A percentile compares a stretch with the other conserved stretches of the same genome.
phyloP scores from a whole-genome alignment of 2,329 filamentous ascomycete species.

The Metarhizium album region DNA sequence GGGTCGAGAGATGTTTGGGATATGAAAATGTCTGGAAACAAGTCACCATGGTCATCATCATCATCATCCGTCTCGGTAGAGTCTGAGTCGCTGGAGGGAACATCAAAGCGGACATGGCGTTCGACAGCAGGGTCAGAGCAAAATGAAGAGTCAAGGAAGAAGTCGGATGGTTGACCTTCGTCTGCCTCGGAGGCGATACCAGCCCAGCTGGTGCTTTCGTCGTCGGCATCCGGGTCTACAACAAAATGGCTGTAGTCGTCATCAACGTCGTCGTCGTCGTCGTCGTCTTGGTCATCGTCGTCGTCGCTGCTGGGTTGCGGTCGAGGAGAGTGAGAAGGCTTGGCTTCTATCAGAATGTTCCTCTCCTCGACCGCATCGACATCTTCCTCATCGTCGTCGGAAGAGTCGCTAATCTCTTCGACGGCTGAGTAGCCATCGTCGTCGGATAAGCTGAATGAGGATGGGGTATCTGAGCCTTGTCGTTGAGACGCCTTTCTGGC shows the following conservation, averaged over 20 bases:
- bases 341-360: slow-evolving; percentile 48
- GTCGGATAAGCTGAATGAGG: slow-evolving; percentile 48
- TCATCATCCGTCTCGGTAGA: slow-evolving; percentile 54
- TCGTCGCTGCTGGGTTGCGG: slow-evolving; percentile 22
- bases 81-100: slow-evolving; percentile 56
- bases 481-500: slow-evolving; percentile 33
- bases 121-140: slow-evolving; percentile 29
- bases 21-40: slow-evolving; percentile 71
- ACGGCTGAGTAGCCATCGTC: slow-evolving; percentile 70
- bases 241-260: slow-evolving; percentile 26
- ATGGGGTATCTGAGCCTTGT: slow-evolving; percentile 40
- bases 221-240: slow-evolving; percentile 29
- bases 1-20: slow-evolving; percentile 65
- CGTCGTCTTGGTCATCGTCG: slow-evolving; percentile 15
- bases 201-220: slow-evolving; percentile 43
- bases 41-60: slow-evolving; percentile 49
- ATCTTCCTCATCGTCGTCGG: slow-evolving; percentile 68
- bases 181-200: slow-evolving; percentile 41
- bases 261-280: slow-evolving; percentile 30
- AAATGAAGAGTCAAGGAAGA: slow-evolving; percentile 29
- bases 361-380: slow-evolving; percentile 69
- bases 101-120: slow-evolving; percentile 66
- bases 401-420: slow-evolving; percentile 68
- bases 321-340: slow-evolving; percentile 38
- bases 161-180: slow-evolving; percentile 33